Evolutionary conservation across 345 rosid genomes (phyloP), one percentile per base, ranked within the genome.

Genomic region (Gossypium bickii): DNA sequence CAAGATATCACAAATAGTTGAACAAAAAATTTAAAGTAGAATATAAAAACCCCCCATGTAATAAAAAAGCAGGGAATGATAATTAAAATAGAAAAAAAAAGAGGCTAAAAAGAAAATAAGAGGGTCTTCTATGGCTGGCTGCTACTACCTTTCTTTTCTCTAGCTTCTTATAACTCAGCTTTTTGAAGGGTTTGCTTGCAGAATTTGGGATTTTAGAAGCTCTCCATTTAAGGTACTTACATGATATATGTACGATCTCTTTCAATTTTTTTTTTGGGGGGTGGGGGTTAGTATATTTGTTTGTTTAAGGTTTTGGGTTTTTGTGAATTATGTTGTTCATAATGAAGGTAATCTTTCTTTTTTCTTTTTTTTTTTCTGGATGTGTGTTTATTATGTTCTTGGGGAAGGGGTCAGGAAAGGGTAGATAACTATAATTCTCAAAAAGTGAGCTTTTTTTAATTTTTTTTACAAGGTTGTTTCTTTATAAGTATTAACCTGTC

Each of bases 71-170:
- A 12, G 55, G 20, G 55, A 44, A 22, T 67, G 61, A 22, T 67
- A 20, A 67, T 12, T 22, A 67, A 11, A 47, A 13, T 1, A 0
- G 10, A 38, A 7, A 60, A 64, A 48, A 73, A 74, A 70, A 75
- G 70, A 61, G 80, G 74, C 49, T 80, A 80, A 78, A 67, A 70
- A 66, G 38, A 51, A 49, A 16, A 48, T 11, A 18, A 65, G 29
- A 66, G 59, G 72, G 86, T 80, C 86, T 82, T 78, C 82, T 75
- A 76, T 80, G 77, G 56, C 64, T 70, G 81, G 68, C 73, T 70
- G 78, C 78, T 80, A 55, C 70, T 67, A 52, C 61, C 75, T 3
- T 65, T 74, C 66, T 55, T 60, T 59, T 61, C 49, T 59, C 53
- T 62, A 68, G 53, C 74, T 67, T 53, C 45, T 44, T 64, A 56